Evolutionary conservation across 176 grass and related monocot species (phyloP).

Genomic region (Phyllostachys edulis): DNA sequence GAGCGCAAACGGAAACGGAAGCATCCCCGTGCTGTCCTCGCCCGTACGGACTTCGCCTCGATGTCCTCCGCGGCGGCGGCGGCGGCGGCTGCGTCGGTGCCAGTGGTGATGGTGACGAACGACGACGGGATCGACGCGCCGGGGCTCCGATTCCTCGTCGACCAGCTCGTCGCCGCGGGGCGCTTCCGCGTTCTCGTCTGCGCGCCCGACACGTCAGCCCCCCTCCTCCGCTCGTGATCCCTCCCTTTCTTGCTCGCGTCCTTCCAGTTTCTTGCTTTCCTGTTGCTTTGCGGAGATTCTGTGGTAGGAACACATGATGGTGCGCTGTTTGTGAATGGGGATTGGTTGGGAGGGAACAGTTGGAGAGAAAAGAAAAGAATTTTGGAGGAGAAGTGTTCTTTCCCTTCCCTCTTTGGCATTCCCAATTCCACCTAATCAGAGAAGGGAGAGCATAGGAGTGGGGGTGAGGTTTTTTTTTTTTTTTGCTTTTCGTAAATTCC

Average conservation of each 20-base stretch:
- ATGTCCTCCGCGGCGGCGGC: constrained; percentile 40
- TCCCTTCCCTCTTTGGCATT: background rate
- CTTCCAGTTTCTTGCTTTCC: background rate
- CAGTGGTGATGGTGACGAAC: constrained; percentile 77
- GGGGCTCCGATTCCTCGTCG: constrained; percentile 88
- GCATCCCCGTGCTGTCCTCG: background rate
- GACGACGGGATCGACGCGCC: constrained; percentile 90
- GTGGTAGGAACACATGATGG: background rate
- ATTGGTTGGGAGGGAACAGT: background rate
- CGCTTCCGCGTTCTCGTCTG: constrained; percentile 78
- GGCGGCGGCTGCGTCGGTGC: background rate
- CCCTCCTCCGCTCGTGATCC: background rate
- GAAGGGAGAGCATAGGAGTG: background rate
- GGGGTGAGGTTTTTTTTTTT: background rate
- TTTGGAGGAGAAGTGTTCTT: background rate
- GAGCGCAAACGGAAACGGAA: constrained; percentile 16
- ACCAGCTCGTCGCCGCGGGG: constrained; percentile 68
- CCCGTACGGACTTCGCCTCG: background rate
- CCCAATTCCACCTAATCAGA: background rate
- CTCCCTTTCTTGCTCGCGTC: background rate
- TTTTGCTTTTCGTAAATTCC: background rate
- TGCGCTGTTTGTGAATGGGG: background rate
- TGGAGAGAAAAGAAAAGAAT: background rate
- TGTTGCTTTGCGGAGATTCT: background rate
- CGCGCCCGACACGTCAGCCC: constrained; percentile 69